Evolutionary conservation across 2,329 filamentous ascomycete genomes (phyloP).

Genomic region (Cercospora sojina): DNA sequence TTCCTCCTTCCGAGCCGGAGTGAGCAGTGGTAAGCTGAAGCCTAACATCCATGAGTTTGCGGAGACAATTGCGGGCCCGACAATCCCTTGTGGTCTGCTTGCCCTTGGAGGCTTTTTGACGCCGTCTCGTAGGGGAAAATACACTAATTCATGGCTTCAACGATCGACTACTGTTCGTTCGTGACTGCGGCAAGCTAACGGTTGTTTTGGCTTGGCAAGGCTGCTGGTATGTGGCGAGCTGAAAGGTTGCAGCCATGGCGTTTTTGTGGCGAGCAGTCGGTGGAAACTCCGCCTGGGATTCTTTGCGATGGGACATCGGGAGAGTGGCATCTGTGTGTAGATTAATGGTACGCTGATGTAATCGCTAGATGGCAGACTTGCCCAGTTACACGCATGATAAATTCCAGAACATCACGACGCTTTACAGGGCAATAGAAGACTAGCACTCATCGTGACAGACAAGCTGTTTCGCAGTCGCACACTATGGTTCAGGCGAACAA

Average conservation of each 20-base stretch:
- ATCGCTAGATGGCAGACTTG: neutral
- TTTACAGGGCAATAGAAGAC: neutral
- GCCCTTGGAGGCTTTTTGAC: neutral
- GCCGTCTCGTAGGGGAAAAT: neutral
- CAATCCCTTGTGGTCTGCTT: neutral
- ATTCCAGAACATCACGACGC: neutral
- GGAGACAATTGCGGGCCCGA: neutral
- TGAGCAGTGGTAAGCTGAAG: neutral
- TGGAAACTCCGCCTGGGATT: neutral
- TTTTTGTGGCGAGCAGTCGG: neutral
- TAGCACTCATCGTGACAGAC: neutral
- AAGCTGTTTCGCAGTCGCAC: neutral
- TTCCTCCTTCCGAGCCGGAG: neutral
- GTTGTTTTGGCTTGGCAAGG: neutral
- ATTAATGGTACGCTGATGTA: neutral
- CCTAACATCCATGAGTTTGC: neutral
- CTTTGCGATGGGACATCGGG: neutral
- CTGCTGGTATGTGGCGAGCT: neutral
- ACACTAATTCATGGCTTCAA: neutral
- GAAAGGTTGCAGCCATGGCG: neutral
- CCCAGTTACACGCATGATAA: neutral
- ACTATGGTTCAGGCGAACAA: neutral
- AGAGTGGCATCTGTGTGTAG: too few relatives aligned
- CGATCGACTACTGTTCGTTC: neutral
- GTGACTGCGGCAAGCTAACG: neutral